Conservation (phyloP, 805 yeast species). For the Zygoascus biomembranicola region DNA sequence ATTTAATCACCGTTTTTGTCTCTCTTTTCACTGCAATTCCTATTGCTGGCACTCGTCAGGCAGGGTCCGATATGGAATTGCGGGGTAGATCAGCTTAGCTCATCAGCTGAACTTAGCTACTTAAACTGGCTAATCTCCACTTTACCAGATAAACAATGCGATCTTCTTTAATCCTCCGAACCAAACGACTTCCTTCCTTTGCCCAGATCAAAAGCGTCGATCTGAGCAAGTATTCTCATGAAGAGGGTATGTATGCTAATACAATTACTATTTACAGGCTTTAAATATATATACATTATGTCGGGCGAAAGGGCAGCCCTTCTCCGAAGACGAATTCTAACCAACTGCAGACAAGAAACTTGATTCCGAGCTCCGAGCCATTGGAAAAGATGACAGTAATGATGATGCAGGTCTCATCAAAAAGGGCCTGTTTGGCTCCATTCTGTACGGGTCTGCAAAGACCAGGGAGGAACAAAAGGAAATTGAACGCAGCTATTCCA, state of each 20-base stretch:
- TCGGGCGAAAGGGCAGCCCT: no score
- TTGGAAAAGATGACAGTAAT: conserved; percentile 5
- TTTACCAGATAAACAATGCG: not conserved
- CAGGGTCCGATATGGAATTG: not conserved
- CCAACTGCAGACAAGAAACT: not conserved
- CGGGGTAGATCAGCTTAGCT: not conserved
- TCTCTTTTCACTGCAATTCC: no score
- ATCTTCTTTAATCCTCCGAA: not conserved
- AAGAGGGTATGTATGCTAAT: conserved; percentile 5
- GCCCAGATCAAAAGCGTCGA: conserved; percentile 26
- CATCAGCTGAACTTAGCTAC: not conserved
- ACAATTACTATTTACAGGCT: not conserved
- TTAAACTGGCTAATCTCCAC: not conserved
- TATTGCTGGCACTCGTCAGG: not conserved
- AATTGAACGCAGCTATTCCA: conserved; percentile 28
- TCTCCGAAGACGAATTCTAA: not conserved
- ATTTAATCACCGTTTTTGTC: no score
- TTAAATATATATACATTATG: no score
- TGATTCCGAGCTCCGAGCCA: not conserved
- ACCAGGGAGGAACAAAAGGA: conserved; percentile 28
- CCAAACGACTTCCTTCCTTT: conserved; percentile 26
- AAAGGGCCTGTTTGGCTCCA: conserved; percentile 27
- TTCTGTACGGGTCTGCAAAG: conserved; percentile 32
- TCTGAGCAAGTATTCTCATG: conserved; percentile 22
- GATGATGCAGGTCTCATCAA: conserved; percentile 10